These are phyloP conservation scores for Beauveria brongniartii DNA, from an alignment of 2,329 filamentous ascomycete genomes.

Conservation along the genomic window DNA sequence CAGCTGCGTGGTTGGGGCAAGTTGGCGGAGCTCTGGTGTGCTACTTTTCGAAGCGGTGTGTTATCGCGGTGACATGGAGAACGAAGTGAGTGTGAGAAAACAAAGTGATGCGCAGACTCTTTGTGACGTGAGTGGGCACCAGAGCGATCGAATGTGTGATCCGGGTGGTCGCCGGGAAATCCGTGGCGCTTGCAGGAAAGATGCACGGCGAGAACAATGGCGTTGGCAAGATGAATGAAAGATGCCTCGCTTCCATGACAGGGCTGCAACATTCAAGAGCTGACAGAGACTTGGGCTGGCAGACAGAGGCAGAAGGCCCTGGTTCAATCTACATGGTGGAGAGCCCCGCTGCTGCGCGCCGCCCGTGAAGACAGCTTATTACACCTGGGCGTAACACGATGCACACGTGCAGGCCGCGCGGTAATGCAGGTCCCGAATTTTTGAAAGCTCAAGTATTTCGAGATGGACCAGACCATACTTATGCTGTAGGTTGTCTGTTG, in stretches of 20 bases:
- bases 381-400: not conserved
- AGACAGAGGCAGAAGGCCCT: not conserved
- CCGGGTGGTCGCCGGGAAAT: not conserved
- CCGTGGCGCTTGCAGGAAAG: not conserved
- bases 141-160: slow-evolving; percentile 3
- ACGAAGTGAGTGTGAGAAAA: slow-evolving; percentile 5
- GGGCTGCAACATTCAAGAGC: slow-evolving; percentile 5
- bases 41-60: slow-evolving; percentile 5
- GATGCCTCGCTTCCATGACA: not conserved
- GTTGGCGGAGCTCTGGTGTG: not conserved
- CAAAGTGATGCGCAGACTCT: not conserved
- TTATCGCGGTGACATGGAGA: slow-evolving; percentile 9
- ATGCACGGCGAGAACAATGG: not conserved
- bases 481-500: no score
- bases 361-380: not conserved
- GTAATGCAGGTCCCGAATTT: not conserved
- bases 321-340: slow-evolving; percentile 4
- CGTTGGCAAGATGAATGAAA: not conserved
- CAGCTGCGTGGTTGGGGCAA: not conserved
- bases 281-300: not conserved
- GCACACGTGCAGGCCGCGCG: not conserved
- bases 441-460: not conserved
- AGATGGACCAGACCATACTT: not conserved
- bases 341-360: not conserved
- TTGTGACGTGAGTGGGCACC: not conserved